A percentile compares a stretch with the other conserved stretches of the same genome.
Evolutionary conservation across 208 protist species (phyloP).

Genomic region (Wallacemonas sp.): DNA sequence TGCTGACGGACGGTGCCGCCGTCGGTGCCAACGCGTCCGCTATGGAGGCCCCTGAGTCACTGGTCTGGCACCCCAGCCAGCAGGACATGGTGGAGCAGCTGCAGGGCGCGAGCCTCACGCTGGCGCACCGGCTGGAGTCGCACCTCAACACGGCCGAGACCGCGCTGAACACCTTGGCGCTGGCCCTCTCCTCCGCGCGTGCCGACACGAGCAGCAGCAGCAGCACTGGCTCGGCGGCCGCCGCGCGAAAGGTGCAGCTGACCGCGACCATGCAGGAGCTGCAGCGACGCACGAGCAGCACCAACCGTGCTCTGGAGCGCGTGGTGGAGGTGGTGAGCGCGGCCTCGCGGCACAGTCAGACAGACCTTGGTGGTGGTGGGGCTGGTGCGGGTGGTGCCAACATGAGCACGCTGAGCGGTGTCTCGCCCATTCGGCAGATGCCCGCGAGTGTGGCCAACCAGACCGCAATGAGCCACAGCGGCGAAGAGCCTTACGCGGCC

Average conservation of each 20-base stretch:
- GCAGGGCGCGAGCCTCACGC: conserved; percentile 36
- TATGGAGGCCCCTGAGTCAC: not conserved
- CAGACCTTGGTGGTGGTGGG: not conserved
- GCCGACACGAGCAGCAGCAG: no score
- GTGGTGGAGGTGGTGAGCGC: conserved; percentile 31
- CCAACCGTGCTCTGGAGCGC: conserved; percentile 41
- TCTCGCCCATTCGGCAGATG: conserved; percentile 7
- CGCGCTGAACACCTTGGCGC: conserved; percentile 33
- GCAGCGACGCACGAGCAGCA: conserved; percentile 47
- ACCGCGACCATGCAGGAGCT: conserved; percentile 45
- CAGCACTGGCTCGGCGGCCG: conserved; percentile 19
- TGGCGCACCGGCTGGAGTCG: conserved; percentile 44
- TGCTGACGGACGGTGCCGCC: not conserved
- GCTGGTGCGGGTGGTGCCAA: not conserved
- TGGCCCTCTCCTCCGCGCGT: conserved; percentile 27
- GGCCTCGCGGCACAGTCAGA: not conserved
- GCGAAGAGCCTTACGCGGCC: conserved; percentile 13
- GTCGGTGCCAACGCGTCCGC: not conserved
- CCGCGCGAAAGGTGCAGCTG: conserved; percentile 37
- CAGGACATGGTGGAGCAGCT: conserved; percentile 40
- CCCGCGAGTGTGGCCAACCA: not conserved
- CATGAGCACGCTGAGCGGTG: conserved; percentile 7
- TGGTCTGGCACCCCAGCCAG: conserved; percentile 17
- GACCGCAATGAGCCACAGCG: conserved; percentile 6
- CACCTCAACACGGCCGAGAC: conserved; percentile 45